Evolutionary conservation across 2,329 filamentous ascomycete species (phyloP), one percentile per base, ranked within the genome.

Genomic region (Botrytis galanthina): DNA sequence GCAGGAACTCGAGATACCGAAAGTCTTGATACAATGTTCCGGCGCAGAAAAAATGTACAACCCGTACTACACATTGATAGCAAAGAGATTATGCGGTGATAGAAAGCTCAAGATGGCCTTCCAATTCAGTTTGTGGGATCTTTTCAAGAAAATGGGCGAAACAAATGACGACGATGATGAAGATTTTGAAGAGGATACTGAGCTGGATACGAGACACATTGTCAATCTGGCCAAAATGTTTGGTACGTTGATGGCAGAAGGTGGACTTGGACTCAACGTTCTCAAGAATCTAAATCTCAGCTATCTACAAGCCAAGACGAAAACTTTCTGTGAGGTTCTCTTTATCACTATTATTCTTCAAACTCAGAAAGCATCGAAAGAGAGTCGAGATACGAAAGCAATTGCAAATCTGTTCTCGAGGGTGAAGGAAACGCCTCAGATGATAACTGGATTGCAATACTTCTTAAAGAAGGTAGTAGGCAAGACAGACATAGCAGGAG

Each of bases 1-100:
- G 29, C 94, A 98, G 79, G 91, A 96, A 77, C 88, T 91, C 37
- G 95, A 98, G 81, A 92, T 98, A 46, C 91, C 95, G 0, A 90
- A 92, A 70, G 95, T 99, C 29, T 85, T 99, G 42, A 87, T 98
- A 14, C 94, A 96, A 78, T 98, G 95, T 80, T 91, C 91, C 1
- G 93, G 93, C 61, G 91, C 92, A 4, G 96, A 98, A 83, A 86
- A 91, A 73, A 86, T 87, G 0, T 97, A 98, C 83, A 99, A 99
- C 79, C 93, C 93, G 0, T 99, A 97, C 83, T 99, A 99, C 81
- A 93, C 93, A 0, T 85, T 97, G 1, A 91, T 99, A 54, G 94
- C 94, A 16, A 89, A 89, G 66, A 91, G 91, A 76, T 86, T 98
- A 14, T 97, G 94, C 79, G 85, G 86, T 5, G 93, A 95, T 74